Evolutionary conservation across 805 yeast genomes (phyloP), one percentile per base, ranked within the genome.

Genomic region (Myxozyma kluyveri): DNA sequence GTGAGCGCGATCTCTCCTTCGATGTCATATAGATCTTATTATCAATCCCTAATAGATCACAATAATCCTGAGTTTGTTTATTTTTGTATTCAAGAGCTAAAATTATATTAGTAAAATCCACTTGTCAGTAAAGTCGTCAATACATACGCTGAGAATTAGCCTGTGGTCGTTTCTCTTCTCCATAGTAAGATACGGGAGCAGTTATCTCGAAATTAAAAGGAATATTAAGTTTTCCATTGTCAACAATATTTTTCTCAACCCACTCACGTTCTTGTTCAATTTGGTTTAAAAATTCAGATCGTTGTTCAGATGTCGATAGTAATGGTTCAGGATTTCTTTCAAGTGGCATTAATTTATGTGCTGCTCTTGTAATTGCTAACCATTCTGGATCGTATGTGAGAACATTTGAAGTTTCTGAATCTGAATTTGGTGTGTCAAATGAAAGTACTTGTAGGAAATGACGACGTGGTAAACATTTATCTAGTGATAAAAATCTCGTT

Each of bases 401-500:
- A 22, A 22, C 14, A 6, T 14, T 31, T 7, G 14, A 12, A n/a
- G 9, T 36, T 2, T 23, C 4, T 3, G 35, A 18, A 10, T 22
- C 24, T 18, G 41, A 10, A 10, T 22, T 22, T 18, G 41, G 10
- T 7, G 33, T 27, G 19, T 37, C 47, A 32, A 57, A 12, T 5
- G 47, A 33, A 33, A 81, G 22, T 3, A 77, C 61, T 52, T 83
- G 84, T 7, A 88, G 57, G 63, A 76, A 87, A 22, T 71, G 63
- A 21, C 95, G 71, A 17, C 75, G 69, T 1, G 88, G 88, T 1
- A 86, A 70, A 61, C 95, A 88, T 67, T 91, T 91, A 65, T 90
- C 97, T 24, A 91, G 72, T 0, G 98, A 93, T 27, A 87, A 67
- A 61, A 89, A 91, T 12, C 67, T 62, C 1, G 39, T 35, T 12